Conservation (phyloP, 2,329 filamentous ascomycete species). For the Coniochaeta sp. region DNA sequence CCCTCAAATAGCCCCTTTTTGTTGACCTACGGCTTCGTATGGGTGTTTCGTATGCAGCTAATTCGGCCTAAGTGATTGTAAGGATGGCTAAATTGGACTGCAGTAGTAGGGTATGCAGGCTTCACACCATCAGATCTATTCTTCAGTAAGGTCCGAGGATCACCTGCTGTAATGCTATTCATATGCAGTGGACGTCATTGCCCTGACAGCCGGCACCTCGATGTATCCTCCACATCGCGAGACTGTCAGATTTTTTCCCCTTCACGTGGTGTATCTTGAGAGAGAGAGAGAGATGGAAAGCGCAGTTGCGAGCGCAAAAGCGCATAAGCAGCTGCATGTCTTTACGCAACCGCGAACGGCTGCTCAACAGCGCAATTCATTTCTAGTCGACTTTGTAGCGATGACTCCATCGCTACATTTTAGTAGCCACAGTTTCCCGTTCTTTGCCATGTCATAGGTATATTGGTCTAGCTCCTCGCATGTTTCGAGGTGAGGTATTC, state of each 20-base stretch:
- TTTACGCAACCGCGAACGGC: background rate
- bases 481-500: background rate
- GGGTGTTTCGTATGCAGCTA: background rate
- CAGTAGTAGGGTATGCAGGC: background rate
- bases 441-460: background rate
- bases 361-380: background rate
- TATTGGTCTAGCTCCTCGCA: background rate
- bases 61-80: background rate
- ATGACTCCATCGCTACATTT: background rate
- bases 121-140: background rate
- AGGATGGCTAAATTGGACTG: background rate
- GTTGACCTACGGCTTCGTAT: background rate
- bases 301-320: background rate
- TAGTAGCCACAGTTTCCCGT: background rate
- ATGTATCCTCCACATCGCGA: too few relatives aligned
- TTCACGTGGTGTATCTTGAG: background rate
- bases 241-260: too few relatives aligned
- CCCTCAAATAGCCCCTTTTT: background rate
- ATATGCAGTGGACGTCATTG: too few relatives aligned
- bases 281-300: background rate
- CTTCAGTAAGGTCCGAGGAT: background rate
- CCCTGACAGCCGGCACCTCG: too few relatives aligned
- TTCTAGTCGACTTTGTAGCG: background rate
- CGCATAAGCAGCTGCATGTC: background rate
- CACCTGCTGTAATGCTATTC: background rate